Evolutionary conservation across 2,329 filamentous ascomycete genomes (phyloP), one percentile per base, ranked within the genome.

Genomic region (Clonostachys solani): DNA sequence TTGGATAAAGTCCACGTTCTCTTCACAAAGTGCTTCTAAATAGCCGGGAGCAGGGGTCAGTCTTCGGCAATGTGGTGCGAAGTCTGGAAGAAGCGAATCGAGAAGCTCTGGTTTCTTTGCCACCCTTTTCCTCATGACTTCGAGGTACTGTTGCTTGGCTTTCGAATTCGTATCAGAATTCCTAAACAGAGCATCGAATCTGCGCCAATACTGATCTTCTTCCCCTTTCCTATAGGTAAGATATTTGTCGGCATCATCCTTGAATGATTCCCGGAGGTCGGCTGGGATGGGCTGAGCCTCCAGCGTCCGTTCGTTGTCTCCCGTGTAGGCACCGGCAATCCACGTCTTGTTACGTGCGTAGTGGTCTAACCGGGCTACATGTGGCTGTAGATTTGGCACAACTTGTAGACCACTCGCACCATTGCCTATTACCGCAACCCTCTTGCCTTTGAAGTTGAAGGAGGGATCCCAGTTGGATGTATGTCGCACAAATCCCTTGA

Each of bases 31-130:
- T 1, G 83, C 81, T 58, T 87, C 84, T 6, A 88, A 73, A 54
- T 87, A 87, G 0, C 83, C 83, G 0, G 83, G 82, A 0, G 83
- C 82, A 0, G 84, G 81, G 0, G 84, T 88, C 0, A 85, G 65
- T 3, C 84, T 74, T 10, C 83, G 74, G 52, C 84, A 88, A 53
- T 82, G 75, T 12, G 79, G 81, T 1, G 81, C 78, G 53, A 84
- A 87, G 50, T 82, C 75, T 0, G 84, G 84, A 5, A 83, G 66
- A 3, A 87, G 68, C 17, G 72, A 66, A 4, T 80, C 66, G 1
- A 78, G 61, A 69, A 87, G 63, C 19, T 80, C 74, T 0, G 81
- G 44, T 33, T 35, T 49, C 43, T 35, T 37, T 12, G 13, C 17
- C 12, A 17, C 12, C 12, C 69, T 64, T 2, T 88, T 65, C 47